phyloP scores from a whole-genome alignment of 2,329 filamentous ascomycete species.

The Bipolaris cookei region DNA sequence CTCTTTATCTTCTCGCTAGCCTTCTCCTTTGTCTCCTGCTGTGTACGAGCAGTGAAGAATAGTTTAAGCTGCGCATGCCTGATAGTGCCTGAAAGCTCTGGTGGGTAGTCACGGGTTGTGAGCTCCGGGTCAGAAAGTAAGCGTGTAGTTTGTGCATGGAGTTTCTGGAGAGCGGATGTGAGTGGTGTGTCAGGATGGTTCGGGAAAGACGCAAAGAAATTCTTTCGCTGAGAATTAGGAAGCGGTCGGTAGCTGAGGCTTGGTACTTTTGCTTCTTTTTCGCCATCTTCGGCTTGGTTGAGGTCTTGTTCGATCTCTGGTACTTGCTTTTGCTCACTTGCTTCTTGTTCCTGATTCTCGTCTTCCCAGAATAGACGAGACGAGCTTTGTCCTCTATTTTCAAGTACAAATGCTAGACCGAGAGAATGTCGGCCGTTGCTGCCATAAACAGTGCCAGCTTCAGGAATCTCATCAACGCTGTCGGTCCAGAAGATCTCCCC shows the following conservation, averaged over 20 bases:
- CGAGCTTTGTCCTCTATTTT: conserved; percentile 19
- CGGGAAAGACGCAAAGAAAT: background rate
- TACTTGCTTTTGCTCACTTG: background rate
- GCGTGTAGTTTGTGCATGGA: conserved; percentile 1
- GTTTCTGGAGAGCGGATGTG: conserved; percentile 3
- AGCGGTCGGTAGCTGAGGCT: conserved; percentile 11
- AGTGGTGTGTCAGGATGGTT: conserved; percentile 3
- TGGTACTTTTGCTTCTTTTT: conserved; percentile 1
- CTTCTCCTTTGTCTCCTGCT: background rate
- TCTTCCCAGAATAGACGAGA: conserved; percentile 19
- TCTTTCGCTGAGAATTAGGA: conserved; percentile 10
- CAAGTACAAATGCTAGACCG: conserved; percentile 29
- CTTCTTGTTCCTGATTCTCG: background rate
- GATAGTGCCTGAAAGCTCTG: background rate
- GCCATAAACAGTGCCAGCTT: conserved; percentile 8
- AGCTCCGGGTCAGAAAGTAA: conserved; percentile 5
- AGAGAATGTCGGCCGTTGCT: conserved; percentile 25
- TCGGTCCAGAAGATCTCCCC: conserved; percentile 39
- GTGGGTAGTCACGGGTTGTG: background rate
- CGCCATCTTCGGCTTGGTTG: conserved; percentile 1
- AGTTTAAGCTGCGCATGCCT: conserved; percentile 5
- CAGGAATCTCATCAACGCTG: background rate
- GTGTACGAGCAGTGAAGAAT: background rate
- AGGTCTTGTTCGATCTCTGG: conserved; percentile 1
- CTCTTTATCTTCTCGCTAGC: background rate